Base-by-base conservation (phyloP, 2,329 filamentous ascomycete genomes). In the Hawksworthiomyces lignivorus region DNA sequence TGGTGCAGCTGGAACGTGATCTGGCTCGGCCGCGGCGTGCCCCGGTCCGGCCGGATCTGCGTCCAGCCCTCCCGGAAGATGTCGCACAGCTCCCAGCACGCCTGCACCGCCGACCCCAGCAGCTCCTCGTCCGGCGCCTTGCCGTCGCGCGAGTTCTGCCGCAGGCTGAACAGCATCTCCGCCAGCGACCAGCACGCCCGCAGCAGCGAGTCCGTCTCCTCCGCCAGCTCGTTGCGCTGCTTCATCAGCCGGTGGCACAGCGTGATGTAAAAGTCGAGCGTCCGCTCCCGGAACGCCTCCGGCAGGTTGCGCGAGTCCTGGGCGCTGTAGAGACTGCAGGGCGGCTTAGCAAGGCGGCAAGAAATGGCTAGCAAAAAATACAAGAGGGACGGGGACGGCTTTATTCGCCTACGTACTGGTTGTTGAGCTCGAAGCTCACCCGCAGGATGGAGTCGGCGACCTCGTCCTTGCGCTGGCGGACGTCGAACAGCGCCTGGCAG, bases 211-310 rank as follows among this genome's bases (percentile, higher is more conserved):
- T 95, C 88, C 0, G 87, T 90, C 54, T 95, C 87, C 48, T 84
- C 82, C 0, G 80, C 81, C 3, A 89, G 62, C 21, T 86, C 82
- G 40, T 77, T 84, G 44, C 86, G 77, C 60, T 95, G 87, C 60
- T 94, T 96, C 88, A 96, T 96, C n/a, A 96, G 65, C 29, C 90
- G 80, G 60, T 96, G 90, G 56, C 90, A 96, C 3, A 97, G 62
- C 0, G 90, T 94, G 51, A 95, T 84, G 56, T 96, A 96, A 54
- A 96, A 96, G 55, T 96, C 90, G 43, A 97, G 62, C 0, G 90
- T 96, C 45, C 89, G 73, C 61, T 96, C 89, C 39, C 84, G 77
- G 58, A 97, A 96, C 1, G 83, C 79, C 54, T 94, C 86, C 0
- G 89, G 90, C 4, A 96, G 68, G 41, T 77, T 82, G 24, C 84